These are phyloP conservation scores for Dothistroma septosporum DNA, from an alignment of 2,329 filamentous ascomycete species.

Conservation along the genomic window DNA sequence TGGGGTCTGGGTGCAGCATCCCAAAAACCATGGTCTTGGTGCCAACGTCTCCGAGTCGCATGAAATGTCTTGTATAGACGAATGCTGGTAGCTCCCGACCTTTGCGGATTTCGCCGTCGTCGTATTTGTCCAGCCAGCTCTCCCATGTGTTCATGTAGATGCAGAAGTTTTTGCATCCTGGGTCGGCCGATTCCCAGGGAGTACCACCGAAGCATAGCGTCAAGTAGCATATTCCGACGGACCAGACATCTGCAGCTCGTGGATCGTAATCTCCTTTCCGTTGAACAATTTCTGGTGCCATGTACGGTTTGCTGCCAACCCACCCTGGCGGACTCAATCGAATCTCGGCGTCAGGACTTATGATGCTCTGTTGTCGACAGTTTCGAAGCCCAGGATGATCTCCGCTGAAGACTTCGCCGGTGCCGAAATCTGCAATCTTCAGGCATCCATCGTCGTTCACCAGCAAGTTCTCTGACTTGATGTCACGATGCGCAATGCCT, in stretches of 20 bases:
- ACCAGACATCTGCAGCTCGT: constrained; percentile 79
- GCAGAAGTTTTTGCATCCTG: constrained; percentile 55
- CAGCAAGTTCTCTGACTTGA: constrained; percentile 84
- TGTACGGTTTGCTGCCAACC: constrained; percentile 81
- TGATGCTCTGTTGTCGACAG: constrained; percentile 54
- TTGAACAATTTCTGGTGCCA: constrained; percentile 75
- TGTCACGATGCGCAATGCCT: constrained; percentile 84
- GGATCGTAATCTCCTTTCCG: constrained; percentile 68
- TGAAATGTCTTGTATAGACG: constrained; percentile 64
- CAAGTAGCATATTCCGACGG: constrained; percentile 76
- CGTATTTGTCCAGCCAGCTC: constrained; percentile 59
- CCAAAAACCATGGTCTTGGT: constrained; percentile 68
- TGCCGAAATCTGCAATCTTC: constrained; percentile 89
- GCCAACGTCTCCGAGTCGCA: constrained; percentile 60
- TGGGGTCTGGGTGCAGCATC: constrained; percentile 78
- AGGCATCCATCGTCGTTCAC: constrained; percentile 74
- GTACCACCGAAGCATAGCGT: constrained; percentile 68
- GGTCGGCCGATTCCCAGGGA: constrained; percentile 68
- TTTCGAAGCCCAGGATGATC: constrained; percentile 70
- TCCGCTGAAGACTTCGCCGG: constrained; percentile 79
- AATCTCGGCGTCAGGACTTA: constrained; percentile 66
- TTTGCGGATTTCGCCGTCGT: constrained; percentile 49
- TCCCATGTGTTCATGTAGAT: constrained; percentile 65
- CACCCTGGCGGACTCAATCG: constrained; percentile 73
- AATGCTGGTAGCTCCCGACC: constrained; percentile 43